Evolutionary conservation across 108 stramenopile species (phyloP).

Genomic region (Mediolabrus comicus): DNA sequence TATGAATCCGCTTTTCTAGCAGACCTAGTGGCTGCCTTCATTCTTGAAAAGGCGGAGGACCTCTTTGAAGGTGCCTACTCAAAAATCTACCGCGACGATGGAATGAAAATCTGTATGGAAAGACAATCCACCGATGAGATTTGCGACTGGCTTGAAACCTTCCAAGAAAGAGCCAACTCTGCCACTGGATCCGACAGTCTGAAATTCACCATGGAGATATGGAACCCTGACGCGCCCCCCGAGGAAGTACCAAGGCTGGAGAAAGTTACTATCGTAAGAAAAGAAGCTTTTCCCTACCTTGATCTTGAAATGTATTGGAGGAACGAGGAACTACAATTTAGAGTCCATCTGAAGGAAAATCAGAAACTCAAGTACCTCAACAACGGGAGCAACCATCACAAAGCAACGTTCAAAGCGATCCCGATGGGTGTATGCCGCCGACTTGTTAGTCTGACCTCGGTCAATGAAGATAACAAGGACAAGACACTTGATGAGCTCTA

Average conservation of each 20-base stretch:
- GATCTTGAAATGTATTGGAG: constrained; percentile 3
- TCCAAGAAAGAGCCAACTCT: neutral
- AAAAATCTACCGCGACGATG: constrained; percentile 20
- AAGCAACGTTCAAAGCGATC: constrained; percentile 13
- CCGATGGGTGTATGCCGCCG: constrained; percentile 3
- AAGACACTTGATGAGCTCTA: neutral
- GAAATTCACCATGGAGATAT: constrained; percentile 19
- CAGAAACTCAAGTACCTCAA: constrained; percentile 19
- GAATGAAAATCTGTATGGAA: neutral
- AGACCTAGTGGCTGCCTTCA: constrained; percentile 17
- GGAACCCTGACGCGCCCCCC: constrained; percentile 12
- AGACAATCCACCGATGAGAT: constrained; percentile 1
- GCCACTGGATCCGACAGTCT: constrained; percentile 1
- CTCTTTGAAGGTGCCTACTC: neutral
- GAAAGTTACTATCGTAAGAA: neutral
- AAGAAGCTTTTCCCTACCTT: neutral
- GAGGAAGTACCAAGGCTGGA: neutral
- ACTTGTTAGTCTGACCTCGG: neutral
- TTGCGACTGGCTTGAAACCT: neutral
- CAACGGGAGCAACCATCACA: constrained; percentile 6
- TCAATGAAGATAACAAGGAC: neutral
- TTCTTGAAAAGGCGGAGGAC: constrained; percentile 10
- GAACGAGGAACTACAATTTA: constrained; percentile 5
- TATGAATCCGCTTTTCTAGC: constrained; percentile 13
- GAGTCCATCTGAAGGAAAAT: constrained; percentile 15